phyloP scores from a whole-genome alignment of 352 stramenopile species.

The Pythium scleroteichum region DNA sequence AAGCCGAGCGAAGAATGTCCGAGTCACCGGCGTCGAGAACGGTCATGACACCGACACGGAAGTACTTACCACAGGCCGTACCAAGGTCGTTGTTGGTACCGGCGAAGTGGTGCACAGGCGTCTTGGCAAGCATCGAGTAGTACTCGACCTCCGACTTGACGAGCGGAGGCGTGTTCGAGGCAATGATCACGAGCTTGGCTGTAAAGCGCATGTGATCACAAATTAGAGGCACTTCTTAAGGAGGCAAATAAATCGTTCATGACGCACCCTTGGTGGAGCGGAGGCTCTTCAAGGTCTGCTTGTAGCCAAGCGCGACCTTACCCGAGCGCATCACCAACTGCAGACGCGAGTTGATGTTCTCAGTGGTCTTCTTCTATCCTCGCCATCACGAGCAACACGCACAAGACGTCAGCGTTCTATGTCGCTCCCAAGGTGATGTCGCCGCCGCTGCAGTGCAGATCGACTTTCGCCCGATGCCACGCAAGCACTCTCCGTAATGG shows the following conservation, averaged over 20 bases:
- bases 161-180: slow-evolving; percentile 97
- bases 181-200: slow-evolving; percentile 98
- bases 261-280: slow-evolving; percentile 91
- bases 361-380: slow-evolving; percentile 96
- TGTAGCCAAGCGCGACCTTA: slow-evolving; percentile 99
- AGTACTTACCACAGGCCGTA: slow-evolving; percentile 99
- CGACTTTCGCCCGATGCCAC: too few relatives aligned
- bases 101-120: slow-evolving; percentile 97
- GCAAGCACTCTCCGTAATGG: too few relatives aligned
- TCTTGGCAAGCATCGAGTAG: slow-evolving; percentile 99
- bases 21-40: slow-evolving; percentile 98
- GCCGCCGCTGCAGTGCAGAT: neutral
- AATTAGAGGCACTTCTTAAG: too few relatives aligned
- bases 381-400: slow-evolving; percentile 6
- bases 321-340: slow-evolving; percentile 99
- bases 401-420: slow-evolving; percentile 27
- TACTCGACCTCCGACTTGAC: slow-evolving; percentile 99
- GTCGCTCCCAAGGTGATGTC: neutral
- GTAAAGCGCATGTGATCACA: slow-evolving; percentile 1
- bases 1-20: slow-evolving; percentile 95
- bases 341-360: slow-evolving; percentile 99
- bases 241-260: too few relatives aligned
- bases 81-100: slow-evolving; percentile 99
- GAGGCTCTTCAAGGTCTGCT: slow-evolving; percentile 97
- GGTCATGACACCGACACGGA: slow-evolving; percentile 96